These are phyloP conservation scores for Coleophoma eucalyptorum DNA, from an alignment of 2,329 filamentous ascomycete species.

Conservation along the genomic window DNA sequence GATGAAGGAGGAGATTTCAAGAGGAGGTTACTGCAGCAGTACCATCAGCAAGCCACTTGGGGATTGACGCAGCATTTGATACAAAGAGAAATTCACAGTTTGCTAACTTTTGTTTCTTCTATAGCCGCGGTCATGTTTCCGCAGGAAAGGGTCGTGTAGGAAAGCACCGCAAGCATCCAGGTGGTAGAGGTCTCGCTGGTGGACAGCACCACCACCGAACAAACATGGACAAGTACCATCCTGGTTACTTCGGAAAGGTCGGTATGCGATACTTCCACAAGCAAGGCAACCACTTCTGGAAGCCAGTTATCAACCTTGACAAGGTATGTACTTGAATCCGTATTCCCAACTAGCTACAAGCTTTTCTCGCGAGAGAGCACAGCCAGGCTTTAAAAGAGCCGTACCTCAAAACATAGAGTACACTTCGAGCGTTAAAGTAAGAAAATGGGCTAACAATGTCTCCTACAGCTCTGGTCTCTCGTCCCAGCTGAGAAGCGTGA, in stretches of 20 bases:
- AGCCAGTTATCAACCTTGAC: conserved; percentile 97
- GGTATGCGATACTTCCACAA: conserved; percentile 98
- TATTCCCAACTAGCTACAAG: too few relatives aligned
- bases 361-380: neutral
- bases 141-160: conserved; percentile 97
- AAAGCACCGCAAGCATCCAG: conserved; percentile 93
- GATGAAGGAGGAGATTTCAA: too few relatives aligned
- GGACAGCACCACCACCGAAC: conserved; percentile 98
- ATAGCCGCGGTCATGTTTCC: conserved; percentile 93
- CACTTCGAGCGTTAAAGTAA: too few relatives aligned
- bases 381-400: too few relatives aligned
- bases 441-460: too few relatives aligned
- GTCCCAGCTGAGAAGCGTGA: conserved; percentile 91
- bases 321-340: conserved; percentile 59
- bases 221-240: conserved; percentile 90
- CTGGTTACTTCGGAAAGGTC: conserved; percentile 99
- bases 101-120: conserved; percentile 25
- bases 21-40: neutral
- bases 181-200: conserved; percentile 89
- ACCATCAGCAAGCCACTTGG: neutral
- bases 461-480: conserved; percentile 81
- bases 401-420: too few relatives aligned
- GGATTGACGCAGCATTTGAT: too few relatives aligned
- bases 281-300: conserved; percentile 94
- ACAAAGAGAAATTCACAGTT: too few relatives aligned